Base-by-base conservation (phyloP, 1,284 basidiomycete genomes). In the Ceratobasidium sp. region DNA sequence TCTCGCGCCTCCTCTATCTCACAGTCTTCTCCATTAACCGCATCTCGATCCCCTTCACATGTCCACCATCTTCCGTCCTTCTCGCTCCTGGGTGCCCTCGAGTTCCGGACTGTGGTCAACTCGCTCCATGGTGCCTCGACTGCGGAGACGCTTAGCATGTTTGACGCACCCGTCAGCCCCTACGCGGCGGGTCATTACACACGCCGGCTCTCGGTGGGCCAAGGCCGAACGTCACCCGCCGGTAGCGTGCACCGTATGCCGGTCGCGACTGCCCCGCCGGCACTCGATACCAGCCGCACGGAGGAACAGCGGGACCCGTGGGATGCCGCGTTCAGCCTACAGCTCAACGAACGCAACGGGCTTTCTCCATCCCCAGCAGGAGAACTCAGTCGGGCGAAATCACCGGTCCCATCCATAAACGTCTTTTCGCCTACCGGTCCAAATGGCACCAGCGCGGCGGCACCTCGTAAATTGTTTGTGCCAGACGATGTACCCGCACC, bases 81-180 rank as follows among this genome's bases (percentile, higher is more conserved):
- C 80, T 97, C 95, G 5, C 86, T 98, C 1, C 87, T 97, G 1
- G 93, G 96, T 9, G 96, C 96, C 0, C 87, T 98, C 76, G 88
- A 90, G 77, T 83, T 85, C 30, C 85, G 86, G 48, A 86, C 86
- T 0, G 82, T 92, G 50, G 80, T 89, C 77, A 89, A 90, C 78
- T 87, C 89, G 4, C 83, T 90, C 76, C 86, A 85, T 58, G 82
- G 75, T 46, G 76, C 75, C 76, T 88, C 90, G 0, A 83, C 88
- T 0, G 82, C 83, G 0, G 81, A 85, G 0, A 84, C 87, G 1
- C 81, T 92, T 45, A 84, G 81, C 65, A 81, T 88, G 5, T 92
- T 93, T 75, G 90, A 92, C 65, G 86, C 85, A 34, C 90, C 89
- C 0, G 80, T 88, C 0, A 87, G 89, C 1, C 91, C 91, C 0